Evolutionary conservation across 2,329 filamentous ascomycete genomes (phyloP).

Genomic region (Colletotrichum euphorbiae): DNA sequence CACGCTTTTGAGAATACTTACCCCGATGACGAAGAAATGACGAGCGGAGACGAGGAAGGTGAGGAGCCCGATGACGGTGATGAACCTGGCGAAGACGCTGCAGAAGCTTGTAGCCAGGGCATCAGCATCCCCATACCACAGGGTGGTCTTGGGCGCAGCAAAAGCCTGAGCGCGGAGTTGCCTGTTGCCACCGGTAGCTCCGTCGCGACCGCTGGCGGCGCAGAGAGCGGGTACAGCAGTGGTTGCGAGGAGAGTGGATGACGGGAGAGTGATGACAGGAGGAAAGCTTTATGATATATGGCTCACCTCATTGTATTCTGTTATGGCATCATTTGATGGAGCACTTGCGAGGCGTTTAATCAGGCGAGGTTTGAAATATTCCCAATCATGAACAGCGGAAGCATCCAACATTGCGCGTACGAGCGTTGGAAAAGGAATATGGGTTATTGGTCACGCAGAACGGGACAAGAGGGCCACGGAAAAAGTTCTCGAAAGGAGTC

Average conservation of each 20-base stretch:
- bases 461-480: accelerated
- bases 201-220: conserved; percentile 54
- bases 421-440: neutral
- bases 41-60: conserved; percentile 52
- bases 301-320: neutral
- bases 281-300: neutral
- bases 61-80: conserved; percentile 42
- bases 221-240: conserved; percentile 53
- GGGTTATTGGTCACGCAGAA: neutral
- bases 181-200: conserved; percentile 50
- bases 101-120: conserved; percentile 17
- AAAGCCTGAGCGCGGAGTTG: conserved; percentile 47
- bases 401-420: neutral
- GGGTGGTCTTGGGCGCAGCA: conserved; percentile 45
- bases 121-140: conserved; percentile 41
- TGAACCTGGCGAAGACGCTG: conserved; percentile 30
- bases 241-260: conserved; percentile 47
- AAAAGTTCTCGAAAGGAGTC: neutral
- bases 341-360: conserved; percentile 19
- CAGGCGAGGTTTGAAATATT: neutral
- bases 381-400: neutral
- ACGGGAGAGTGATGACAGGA: neutral
- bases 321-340: neutral
- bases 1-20: conserved; percentile 54
- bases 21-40: conserved; percentile 53